phyloP scores from a whole-genome alignment of 768 basidiomycete genomes.

The Podaxis sp. region DNA sequence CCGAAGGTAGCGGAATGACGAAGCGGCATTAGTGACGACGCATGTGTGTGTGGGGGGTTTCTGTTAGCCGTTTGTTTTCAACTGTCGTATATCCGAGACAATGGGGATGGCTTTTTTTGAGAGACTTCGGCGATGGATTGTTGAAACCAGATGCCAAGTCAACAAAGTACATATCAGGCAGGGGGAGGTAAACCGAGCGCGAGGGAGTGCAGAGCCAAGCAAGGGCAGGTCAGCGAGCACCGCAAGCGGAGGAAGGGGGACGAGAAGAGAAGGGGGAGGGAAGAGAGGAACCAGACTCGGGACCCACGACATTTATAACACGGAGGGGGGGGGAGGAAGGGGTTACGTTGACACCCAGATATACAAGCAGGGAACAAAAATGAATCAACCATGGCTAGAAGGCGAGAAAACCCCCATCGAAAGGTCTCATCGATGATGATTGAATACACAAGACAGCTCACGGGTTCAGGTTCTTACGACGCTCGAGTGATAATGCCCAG shows the following conservation, averaged over 20 bases:
- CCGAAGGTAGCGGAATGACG: neutral
- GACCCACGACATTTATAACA: conserved; percentile 18
- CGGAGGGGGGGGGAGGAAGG: neutral
- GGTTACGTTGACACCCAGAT: conserved; percentile 5
- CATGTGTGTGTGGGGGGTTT: too few relatives aligned
- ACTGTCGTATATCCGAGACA: neutral
- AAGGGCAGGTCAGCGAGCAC: conserved; percentile 3
- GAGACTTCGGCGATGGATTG: neutral
- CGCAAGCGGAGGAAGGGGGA: neutral
- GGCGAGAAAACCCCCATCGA: neutral
- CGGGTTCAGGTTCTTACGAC: conserved; percentile 3
- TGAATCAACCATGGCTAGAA: neutral
- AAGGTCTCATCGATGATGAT: neutral
- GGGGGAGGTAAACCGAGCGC: neutral
- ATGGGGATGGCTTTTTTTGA: neutral
- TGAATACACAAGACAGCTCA: conserved; percentile 5
- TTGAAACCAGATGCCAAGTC: neutral
- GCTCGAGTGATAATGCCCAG: conserved; percentile 2
- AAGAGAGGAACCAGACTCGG: conserved; percentile 5
- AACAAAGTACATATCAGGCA: too few relatives aligned
- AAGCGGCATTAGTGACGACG: neutral
- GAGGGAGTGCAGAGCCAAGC: neutral
- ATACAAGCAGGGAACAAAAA: neutral
- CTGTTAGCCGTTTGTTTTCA: neutral
- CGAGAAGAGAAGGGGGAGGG: conserved; percentile 11